Base-by-base conservation (phyloP, 2,329 filamentous ascomycete species). In the Scedosporium minutisporum region DNA sequence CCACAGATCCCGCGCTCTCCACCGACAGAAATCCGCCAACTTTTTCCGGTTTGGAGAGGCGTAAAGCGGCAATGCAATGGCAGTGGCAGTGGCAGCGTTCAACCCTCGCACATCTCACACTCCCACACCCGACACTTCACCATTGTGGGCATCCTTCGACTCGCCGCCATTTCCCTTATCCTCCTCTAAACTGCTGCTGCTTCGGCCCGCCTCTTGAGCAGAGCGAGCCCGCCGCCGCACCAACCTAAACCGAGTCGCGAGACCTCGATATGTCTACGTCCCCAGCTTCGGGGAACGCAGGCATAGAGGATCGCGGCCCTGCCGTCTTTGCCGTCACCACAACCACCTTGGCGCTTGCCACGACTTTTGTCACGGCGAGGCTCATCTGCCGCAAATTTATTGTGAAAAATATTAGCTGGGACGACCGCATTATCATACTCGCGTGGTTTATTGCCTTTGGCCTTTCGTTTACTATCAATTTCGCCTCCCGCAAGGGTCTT, bases 371-470 rank as follows among this genome's bases (percentile, higher is more conserved):
- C 67, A 79, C 80, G 51, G 82, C 90, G 42, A 86, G 93, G 62
- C 79, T 96, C 67, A 76, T 90, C 51, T 91, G 89, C 64, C 84
- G 92, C 29, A 80, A 84, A 59, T 84, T 82, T 57, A 87, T 97
- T 59, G 87, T 96, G 63, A 85, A 84, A 67, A 86, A 82, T 62
- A 75, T 91, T 60, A 86, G 82, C 62, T 83, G 84, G 78, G 91
- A 96, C 74, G 93, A 96, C 78, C 89, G 87, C 74, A 84, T 90
- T 68, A 95, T 96, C 73, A 74, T 91, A 10, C 67, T 90, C 48
- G 91, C 92, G 62, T 96, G 91, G 93, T 67, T 85, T 12, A 72
- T 92, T 57, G 83, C 87, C 46, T 83, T 89, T 66, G 88, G 85
- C 42, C 76, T 91, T 46, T 86, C 84, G 21, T 82, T 89, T 65